These are phyloP conservation scores for Cutaneotrichosporon dermatis DNA, from an alignment of 1,284 basidiomycete genomes.

Conservation along the genomic window DNA sequence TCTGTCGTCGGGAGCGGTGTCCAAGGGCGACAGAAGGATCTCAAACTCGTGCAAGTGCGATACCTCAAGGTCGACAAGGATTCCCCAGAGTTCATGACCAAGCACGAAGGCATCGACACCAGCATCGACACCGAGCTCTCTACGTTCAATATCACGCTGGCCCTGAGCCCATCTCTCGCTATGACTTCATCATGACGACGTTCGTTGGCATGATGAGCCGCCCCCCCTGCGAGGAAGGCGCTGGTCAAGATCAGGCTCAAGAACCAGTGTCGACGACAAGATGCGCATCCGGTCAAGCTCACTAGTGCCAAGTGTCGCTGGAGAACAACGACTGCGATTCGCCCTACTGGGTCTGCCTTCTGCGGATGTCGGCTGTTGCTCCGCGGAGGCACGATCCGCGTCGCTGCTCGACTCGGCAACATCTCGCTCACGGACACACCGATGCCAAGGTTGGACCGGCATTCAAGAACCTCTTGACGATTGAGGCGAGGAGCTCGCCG, in stretches of 20 bases:
- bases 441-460: slow-evolving; percentile 56
- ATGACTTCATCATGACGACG: slow-evolving; percentile 97
- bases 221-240: slow-evolving; percentile 2
- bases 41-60: slow-evolving; percentile 72
- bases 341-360: slow-evolving; percentile 89
- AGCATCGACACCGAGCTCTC: slow-evolving; percentile 83
- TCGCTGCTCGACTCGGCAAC: slow-evolving; percentile 80
- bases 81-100: slow-evolving; percentile 79
- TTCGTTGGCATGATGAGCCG: slow-evolving; percentile 62
- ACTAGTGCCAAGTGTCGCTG: slow-evolving; percentile 88
- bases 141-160: slow-evolving; percentile 84
- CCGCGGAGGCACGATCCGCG: slow-evolving; percentile 67
- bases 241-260: background rate
- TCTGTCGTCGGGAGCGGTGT: slow-evolving; percentile 64
- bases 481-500: slow-evolving; percentile 94
- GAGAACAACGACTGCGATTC: slow-evolving; percentile 69
- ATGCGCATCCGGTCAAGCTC: slow-evolving; percentile 81
- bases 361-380: slow-evolving; percentile 80
- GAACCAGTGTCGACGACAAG: slow-evolving; percentile 51
- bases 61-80: slow-evolving; percentile 78
- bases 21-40: slow-evolving; percentile 51
- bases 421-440: slow-evolving; percentile 80
- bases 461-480: slow-evolving; percentile 86
- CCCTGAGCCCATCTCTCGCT: slow-evolving; percentile 90
- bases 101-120: slow-evolving; percentile 85